Percentiles rank a stretch among this genome's conserved stretches.
Evolutionary conservation across 192 early-diverging fungal genomes (phyloP).

Genomic region (Podila minutissima): DNA sequence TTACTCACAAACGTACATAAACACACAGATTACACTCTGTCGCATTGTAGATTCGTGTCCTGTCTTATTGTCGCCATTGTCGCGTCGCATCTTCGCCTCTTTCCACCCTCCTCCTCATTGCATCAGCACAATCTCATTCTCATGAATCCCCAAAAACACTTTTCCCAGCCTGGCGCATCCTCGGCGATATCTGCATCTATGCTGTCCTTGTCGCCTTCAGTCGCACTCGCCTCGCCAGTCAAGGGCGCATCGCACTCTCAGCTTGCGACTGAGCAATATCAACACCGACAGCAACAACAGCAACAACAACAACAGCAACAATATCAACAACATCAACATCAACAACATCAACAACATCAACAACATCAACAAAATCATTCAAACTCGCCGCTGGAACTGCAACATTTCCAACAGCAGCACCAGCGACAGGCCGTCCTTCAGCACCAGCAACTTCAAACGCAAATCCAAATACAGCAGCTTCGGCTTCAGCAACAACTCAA

Average conservation of each 20-base stretch:
- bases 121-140: neutral
- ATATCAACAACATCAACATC: constrained; percentile 9
- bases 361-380: constrained; percentile 1
- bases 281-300: neutral
- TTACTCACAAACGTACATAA: neutral
- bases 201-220: neutral
- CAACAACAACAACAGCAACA: constrained; percentile 13
- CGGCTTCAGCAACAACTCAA: constrained; percentile 16
- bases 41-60: neutral
- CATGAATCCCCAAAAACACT: neutral
- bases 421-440: constrained; percentile 13
- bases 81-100: neutral
- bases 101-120: constrained; percentile 1
- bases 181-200: neutral
- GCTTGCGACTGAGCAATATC: neutral
- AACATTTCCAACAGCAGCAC: constrained; percentile 1
- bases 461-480: constrained; percentile 28
- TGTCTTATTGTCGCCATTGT: too few species aligned
- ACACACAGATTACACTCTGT: neutral
- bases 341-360: constrained; percentile 4
- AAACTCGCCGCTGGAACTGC: constrained; percentile 1
- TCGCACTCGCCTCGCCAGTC: neutral
- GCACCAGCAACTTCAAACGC: constrained; percentile 15
- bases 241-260: neutral
- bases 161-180: neutral